Conservation (phyloP, 108 stramenopile genomes). For the Cyclostephanos tholiformis region DNA sequence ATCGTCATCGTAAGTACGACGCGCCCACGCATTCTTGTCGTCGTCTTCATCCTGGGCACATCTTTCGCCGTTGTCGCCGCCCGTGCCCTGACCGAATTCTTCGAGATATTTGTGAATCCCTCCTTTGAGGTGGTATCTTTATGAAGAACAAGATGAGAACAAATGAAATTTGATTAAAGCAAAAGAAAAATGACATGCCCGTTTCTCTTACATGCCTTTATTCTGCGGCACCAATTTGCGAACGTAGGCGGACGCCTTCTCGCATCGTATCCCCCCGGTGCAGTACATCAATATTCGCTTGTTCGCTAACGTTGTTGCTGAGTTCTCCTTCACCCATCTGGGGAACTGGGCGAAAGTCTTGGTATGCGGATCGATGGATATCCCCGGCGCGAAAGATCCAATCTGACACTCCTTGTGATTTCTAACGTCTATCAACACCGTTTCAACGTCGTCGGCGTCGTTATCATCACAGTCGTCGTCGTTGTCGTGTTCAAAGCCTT, state of each 20-base stretch:
- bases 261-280: conserved; percentile 95
- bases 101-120: conserved; percentile 91
- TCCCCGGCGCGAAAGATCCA: conserved; percentile 60
- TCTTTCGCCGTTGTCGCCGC: not conserved
- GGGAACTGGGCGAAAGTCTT: conserved; percentile 53
- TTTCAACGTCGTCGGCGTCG: conserved; percentile 50
- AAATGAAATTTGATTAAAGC: no score
- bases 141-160: no score
- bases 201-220: no score
- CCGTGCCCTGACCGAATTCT: conserved; percentile 44
- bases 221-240: conserved; percentile 55
- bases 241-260: conserved; percentile 86
- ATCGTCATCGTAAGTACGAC: not conserved
- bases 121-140: conserved; percentile 76
- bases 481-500: conserved; percentile 19
- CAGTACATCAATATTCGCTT: conserved; percentile 86
- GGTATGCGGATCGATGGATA: conserved; percentile 50
- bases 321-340: conserved; percentile 50
- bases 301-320: conserved; percentile 18
- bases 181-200: no score
- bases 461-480: conserved; percentile 17
- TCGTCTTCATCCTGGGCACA: not conserved
- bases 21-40: not conserved
- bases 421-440: conserved; percentile 78
- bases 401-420: conserved; percentile 85